Base-by-base conservation (phyloP, 2,329 filamentous ascomycete species). In the Neoarthrinium moseri region DNA sequence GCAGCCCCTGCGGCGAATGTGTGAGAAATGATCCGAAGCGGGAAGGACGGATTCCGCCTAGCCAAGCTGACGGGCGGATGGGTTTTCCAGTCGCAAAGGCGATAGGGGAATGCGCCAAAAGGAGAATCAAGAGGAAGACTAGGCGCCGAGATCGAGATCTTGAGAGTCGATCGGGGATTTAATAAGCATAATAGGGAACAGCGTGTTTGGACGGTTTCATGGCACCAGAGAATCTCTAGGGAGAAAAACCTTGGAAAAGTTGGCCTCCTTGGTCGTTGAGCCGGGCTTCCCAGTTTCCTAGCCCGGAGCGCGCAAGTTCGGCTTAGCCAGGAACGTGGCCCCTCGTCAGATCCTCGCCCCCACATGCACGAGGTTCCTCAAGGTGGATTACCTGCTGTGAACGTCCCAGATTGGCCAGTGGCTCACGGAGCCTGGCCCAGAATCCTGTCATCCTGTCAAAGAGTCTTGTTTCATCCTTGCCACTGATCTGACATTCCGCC, bases 291-390 rank as follows among this genome's bases (percentile, higher is more conserved):
- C n/a, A n/a, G n/a, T 13, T 12, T n/a, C 35, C 26, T 21, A n/a
- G 21, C 20, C n/a, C n/a, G n/a, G n/a, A n/a, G n/a, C n/a, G n/a
- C n/a, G n/a, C n/a, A n/a, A 7, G 35, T 26, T 38, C 17, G 35
- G 35, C n/a, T n/a, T 38, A 38, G 35, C 21, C 35, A 38, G 35
- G 35, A 38, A 38, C 35, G 33, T 35, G 33, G 33, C n/a, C n/a
- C n/a, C n/a, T n/a, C n/a, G n/a, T n/a, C n/a, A n/a, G n/a, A n/a
- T 29, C 21, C 12, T 27, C 15, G 15, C 18, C 22, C n/a, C n/a
- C n/a, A 29, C n/a, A 29, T n/a, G 23, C 33, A 35, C 33, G 18
- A 20, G 22, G 22, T 35, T 17, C 17, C 29, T 32, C 12, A 15
- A 15, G 15, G 6, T 13, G 33, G 33, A 17, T 35, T 35, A 20